Percentiles rank a stretch among this genome's conserved stretches.
phyloP scores from a whole-genome alignment of 2,329 filamentous ascomycete species.

The Ophiostoma triangulosporum region DNA sequence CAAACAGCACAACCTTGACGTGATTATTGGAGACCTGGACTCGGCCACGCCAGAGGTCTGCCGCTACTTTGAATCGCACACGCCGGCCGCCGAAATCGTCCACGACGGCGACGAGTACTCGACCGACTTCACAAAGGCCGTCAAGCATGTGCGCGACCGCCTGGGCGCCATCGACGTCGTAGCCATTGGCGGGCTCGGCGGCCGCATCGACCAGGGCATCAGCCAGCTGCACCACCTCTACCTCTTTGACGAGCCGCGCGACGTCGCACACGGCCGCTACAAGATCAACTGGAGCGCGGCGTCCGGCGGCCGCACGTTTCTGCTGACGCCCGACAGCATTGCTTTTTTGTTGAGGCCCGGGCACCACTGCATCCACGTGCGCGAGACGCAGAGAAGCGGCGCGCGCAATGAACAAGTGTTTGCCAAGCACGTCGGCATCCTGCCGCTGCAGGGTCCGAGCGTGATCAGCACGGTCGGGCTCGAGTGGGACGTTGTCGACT shows the following conservation, averaged over 20 bases:
- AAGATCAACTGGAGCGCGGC: background rate
- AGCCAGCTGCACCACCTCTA: constrained; percentile 80
- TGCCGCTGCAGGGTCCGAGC: constrained; percentile 69
- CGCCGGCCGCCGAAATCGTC: constrained; percentile 45
- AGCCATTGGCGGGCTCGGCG: constrained; percentile 71
- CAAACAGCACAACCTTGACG: constrained; percentile 40
- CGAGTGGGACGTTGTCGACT: constrained; percentile 80
- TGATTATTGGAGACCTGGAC: constrained; percentile 84
- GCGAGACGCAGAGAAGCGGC: constrained; percentile 21
- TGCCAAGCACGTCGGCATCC: constrained; percentile 69
- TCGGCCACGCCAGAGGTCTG: constrained; percentile 53
- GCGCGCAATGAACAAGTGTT: constrained; percentile 35
- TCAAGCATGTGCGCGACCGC: constrained; percentile 38
- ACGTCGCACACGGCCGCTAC: background rate
- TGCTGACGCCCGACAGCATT: constrained; percentile 69
- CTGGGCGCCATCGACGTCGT: constrained; percentile 45
- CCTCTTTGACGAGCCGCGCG: constrained; percentile 33
- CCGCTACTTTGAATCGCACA: constrained; percentile 45
- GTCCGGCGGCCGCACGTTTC: constrained; percentile 41
- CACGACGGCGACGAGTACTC: constrained; percentile 69
- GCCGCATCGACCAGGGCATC: constrained; percentile 83
- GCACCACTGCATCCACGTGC: constrained; percentile 53
- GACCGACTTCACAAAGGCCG: constrained; percentile 83
- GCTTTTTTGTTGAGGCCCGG: constrained; percentile 67
- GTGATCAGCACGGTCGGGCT: constrained; percentile 68